Evolutionary conservation across 257 asterid genomes (phyloP).

Genomic region (Solanum appendiculatum): DNA sequence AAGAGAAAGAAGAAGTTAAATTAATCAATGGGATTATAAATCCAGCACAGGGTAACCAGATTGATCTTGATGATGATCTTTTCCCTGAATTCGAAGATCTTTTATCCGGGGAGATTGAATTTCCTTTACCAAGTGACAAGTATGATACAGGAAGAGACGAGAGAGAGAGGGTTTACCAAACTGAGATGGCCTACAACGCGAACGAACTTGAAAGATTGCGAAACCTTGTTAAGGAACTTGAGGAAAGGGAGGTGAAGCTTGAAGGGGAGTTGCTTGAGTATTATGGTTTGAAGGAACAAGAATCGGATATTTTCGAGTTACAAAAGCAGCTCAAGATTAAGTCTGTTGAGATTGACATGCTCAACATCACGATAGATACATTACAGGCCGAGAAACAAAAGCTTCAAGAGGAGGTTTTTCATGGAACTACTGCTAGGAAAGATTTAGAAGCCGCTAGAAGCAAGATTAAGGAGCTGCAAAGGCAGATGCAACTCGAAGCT

Average conservation of each 20-base stretch:
- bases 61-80: constrained; percentile 61
- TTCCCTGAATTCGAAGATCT: constrained; percentile 72
- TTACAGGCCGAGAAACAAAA: constrained; percentile 85
- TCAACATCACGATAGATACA: constrained; percentile 62
- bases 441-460: constrained; percentile 70
- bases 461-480: constrained; percentile 76
- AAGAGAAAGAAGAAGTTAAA: constrained; percentile 89
- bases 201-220: constrained; percentile 65
- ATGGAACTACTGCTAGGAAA: constrained; percentile 45
- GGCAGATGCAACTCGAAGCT: constrained; percentile 85
- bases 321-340: constrained; percentile 85
- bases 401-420: constrained; percentile 79
- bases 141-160: constrained; percentile 34
- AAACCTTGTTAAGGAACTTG: constrained; percentile 64
- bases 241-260: constrained; percentile 89
- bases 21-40: constrained; percentile 55
- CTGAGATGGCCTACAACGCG: constrained; percentile 66
- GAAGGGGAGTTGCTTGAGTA: constrained; percentile 91
- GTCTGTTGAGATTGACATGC: constrained; percentile 83
- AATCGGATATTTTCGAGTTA: constrained; percentile 56
- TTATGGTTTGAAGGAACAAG: constrained; percentile 88
- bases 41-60: constrained; percentile 27
- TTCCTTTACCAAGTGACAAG: constrained; percentile 53
- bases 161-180: constrained; percentile 48
- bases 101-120: constrained; percentile 74